phyloP scores from a whole-genome alignment of 2,329 filamentous ascomycete genomes.

The Monilinia fructicola region DNA sequence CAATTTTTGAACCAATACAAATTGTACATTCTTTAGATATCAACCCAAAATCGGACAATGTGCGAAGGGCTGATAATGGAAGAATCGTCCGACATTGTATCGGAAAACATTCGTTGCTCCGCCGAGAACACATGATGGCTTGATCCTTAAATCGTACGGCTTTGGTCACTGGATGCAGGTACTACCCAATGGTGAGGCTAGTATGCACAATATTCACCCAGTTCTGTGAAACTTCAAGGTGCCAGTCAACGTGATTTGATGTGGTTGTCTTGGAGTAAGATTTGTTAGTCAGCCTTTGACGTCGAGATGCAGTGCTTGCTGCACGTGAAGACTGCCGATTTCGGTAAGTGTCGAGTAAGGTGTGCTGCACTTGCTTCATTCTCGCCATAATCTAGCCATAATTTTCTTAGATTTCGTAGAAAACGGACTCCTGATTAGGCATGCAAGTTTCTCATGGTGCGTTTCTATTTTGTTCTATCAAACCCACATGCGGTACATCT shows the following conservation, averaged over 20 bases:
- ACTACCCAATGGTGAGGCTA: background rate
- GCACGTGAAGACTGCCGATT: background rate
- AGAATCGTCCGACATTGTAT: background rate
- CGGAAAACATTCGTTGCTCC: background rate
- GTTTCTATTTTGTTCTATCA: background rate
- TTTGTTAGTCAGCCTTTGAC: background rate
- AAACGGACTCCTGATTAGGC: background rate
- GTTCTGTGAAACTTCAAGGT: conserved; percentile 2
- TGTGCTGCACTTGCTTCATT: background rate
- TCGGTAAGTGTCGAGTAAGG: background rate
- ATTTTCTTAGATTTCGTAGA: background rate
- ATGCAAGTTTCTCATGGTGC: background rate
- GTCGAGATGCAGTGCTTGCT: no score
- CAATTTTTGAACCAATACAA: background rate
- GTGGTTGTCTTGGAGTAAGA: background rate
- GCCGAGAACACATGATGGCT: background rate
- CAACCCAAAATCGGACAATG: background rate
- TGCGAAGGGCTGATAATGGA: background rate
- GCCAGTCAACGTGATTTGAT: background rate
- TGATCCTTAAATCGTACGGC: background rate
- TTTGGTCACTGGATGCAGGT: background rate
- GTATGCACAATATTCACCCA: conserved; percentile 3
- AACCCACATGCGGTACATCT: background rate
- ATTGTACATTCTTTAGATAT: background rate
- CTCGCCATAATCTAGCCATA: background rate